Percentiles rank a stretch among this genome's conserved stretches.
phyloP scores from a whole-genome alignment of 1,284 basidiomycete genomes.

The Singerocomus inundabilis region DNA sequence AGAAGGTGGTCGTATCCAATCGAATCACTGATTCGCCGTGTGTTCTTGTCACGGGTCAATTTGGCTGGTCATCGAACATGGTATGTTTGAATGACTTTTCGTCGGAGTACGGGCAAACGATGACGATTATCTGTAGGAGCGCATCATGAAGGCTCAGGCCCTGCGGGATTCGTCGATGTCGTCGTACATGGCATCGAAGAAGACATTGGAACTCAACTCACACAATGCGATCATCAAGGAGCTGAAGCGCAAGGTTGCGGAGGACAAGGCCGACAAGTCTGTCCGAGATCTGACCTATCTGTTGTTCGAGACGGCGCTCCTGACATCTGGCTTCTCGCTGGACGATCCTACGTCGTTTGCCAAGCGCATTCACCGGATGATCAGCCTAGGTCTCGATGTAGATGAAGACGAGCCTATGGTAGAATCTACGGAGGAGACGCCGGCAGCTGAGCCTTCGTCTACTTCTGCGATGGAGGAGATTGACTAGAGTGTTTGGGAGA shows the following conservation, averaged over 20 bases:
- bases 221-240: slow-evolving; percentile 95
- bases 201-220: slow-evolving; percentile 98
- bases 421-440: slow-evolving; percentile 33
- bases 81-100: slow-evolving; percentile 37
- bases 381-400: slow-evolving; percentile 81
- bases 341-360: slow-evolving; percentile 96
- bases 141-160: slow-evolving; percentile 99
- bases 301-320: slow-evolving; percentile 94
- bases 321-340: slow-evolving; percentile 92
- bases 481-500: slow-evolving; percentile 48
- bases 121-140: slow-evolving; percentile 54
- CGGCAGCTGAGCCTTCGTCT: slow-evolving; percentile 53
- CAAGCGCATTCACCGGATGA: slow-evolving; percentile 97
- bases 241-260: slow-evolving; percentile 90
- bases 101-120: slow-evolving; percentile 7
- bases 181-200: slow-evolving; percentile 98
- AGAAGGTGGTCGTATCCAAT: slow-evolving; percentile 99
- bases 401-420: slow-evolving; percentile 62
- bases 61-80: slow-evolving; percentile 99
- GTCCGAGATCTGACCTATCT: slow-evolving; percentile 95
- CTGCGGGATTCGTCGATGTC: slow-evolving; percentile 99
- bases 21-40: slow-evolving; percentile 96
- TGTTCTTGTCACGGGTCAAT: slow-evolving; percentile 97
- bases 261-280: slow-evolving; percentile 98
- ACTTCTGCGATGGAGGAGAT: slow-evolving; percentile 86